Evolutionary conservation across 805 yeast genomes (phyloP).

Genomic region (Jamesozyma jinghongensis): DNA sequence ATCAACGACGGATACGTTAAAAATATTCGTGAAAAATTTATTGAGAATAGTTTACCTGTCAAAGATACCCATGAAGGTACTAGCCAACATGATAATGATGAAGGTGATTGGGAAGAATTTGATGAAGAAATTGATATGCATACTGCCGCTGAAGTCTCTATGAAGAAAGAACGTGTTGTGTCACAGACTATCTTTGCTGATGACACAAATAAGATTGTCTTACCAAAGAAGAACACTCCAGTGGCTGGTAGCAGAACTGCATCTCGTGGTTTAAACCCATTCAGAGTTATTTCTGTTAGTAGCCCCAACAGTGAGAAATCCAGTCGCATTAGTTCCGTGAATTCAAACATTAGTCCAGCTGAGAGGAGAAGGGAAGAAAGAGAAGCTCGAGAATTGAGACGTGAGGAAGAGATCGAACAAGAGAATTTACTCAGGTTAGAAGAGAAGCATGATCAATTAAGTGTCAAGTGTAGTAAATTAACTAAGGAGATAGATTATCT

Average conservation of each 20-base stretch:
- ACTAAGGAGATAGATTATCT: constrained; percentile 34
- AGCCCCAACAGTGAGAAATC: constrained; percentile 7
- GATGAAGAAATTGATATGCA: neutral
- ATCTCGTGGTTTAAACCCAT: constrained; percentile 22
- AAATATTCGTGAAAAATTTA: neutral
- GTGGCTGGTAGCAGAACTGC: neutral
- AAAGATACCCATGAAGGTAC: too few relatives aligned
- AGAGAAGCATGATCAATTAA: constrained; percentile 26
- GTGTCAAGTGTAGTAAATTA: constrained; percentile 30
- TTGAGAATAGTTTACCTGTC: too few relatives aligned
- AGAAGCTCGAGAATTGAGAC: neutral
- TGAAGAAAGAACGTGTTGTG: neutral
- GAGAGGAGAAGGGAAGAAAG: neutral
- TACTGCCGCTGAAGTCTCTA: neutral
- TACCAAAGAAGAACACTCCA: constrained; percentile 5
- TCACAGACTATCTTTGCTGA: neutral
- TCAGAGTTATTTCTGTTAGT: constrained; percentile 29
- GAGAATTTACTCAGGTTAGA: constrained; percentile 22
- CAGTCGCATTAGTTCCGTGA: constrained; percentile 12
- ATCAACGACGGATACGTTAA: neutral
- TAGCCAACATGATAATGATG: constrained; percentile 1
- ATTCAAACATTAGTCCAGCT: neutral
- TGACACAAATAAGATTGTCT: constrained; percentile 4
- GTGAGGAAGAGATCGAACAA: constrained; percentile 1
- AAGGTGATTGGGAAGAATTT: constrained; percentile 8